Evolutionary conservation across 108 stramenopile genomes (phyloP).

Genomic region (Cyclostephanos invisitatus): DNA sequence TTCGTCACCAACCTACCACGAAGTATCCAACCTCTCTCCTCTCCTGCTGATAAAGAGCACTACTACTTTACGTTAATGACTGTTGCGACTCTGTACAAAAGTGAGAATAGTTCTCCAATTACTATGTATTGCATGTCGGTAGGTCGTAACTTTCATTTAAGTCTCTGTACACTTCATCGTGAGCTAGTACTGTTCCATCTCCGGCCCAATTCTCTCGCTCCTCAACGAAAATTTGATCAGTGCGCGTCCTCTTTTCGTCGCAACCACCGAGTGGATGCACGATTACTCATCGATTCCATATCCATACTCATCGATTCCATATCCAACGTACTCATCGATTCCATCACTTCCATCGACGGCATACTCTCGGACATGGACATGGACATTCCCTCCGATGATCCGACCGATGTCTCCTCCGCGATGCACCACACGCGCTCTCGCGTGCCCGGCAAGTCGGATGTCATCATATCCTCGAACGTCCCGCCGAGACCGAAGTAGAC

Average conservation of each 20-base stretch:
- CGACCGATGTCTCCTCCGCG: neutral
- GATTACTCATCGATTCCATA: neutral
- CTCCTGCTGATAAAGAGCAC: too few relatives aligned
- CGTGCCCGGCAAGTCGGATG: constrained; percentile 1
- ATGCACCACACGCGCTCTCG: constrained; percentile 21
- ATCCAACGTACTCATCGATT: neutral
- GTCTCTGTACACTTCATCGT: too few relatives aligned
- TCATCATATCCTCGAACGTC: constrained; percentile 5
- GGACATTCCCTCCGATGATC: neutral
- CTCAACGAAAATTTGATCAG: neutral
- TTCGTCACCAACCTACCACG: neutral
- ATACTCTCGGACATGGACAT: constrained; percentile 8
- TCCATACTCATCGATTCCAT: neutral
- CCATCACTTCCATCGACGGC: neutral
- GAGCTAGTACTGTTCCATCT: too few relatives aligned
- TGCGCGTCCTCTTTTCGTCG: neutral
- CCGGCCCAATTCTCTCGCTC: too few relatives aligned
- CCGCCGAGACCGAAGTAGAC: constrained; percentile 6
- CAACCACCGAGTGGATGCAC: neutral
- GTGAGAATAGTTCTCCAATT: too few relatives aligned
- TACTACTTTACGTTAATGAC: too few relatives aligned
- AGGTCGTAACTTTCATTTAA: too few relatives aligned
- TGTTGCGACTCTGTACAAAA: too few relatives aligned
- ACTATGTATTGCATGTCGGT: too few relatives aligned
- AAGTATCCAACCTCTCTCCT: too few relatives aligned